Evolutionary conservation across 805 yeast species (phyloP).

Genomic region (Candida insectorum): DNA sequence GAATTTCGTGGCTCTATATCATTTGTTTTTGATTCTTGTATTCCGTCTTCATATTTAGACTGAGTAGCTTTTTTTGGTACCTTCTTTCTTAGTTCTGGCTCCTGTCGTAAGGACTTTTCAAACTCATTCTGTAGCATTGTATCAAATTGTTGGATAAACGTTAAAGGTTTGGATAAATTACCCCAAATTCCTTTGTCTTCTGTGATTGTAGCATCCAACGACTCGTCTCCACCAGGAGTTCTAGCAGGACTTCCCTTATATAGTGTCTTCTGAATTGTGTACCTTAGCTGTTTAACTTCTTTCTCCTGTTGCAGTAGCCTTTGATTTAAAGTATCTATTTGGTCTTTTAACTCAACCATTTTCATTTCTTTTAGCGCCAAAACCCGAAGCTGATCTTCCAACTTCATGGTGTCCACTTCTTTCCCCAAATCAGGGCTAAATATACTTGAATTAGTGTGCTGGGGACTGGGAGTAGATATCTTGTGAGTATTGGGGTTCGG

Average conservation of each 20-base stretch:
- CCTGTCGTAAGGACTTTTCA: slow-evolving; percentile 48
- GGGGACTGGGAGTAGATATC: neutral
- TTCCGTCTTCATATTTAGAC: no score
- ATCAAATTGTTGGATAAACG: slow-evolving; percentile 64
- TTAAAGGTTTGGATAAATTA: slow-evolving; percentile 50
- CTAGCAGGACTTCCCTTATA: slow-evolving; percentile 26
- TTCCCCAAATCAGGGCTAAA: no score
- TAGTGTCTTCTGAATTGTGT: slow-evolving; percentile 43
- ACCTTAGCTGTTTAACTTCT: slow-evolving; percentile 51
- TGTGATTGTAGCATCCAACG: neutral
- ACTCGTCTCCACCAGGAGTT: neutral
- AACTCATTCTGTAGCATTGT: slow-evolving; percentile 62
- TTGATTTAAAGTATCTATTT: slow-evolving; percentile 41
- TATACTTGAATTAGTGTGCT: no score
- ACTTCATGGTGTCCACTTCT: no score
- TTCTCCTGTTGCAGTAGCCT: slow-evolving; percentile 40
- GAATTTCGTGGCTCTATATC: slow-evolving; percentile 13
- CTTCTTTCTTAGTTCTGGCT: neutral
- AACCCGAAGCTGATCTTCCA: slow-evolving; percentile 54
- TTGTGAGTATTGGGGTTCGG: slow-evolving; percentile 14
- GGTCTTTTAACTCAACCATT: slow-evolving; percentile 59
- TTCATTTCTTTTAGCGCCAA: slow-evolving; percentile 70
- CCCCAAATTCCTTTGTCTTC: slow-evolving; percentile 23
- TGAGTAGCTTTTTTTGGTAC: no score
- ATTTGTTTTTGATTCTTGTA: slow-evolving; percentile 1